These are phyloP conservation scores for Cryphonectria radicalis DNA, from an alignment of 2,329 filamentous ascomycete species.

Conservation along the genomic window DNA sequence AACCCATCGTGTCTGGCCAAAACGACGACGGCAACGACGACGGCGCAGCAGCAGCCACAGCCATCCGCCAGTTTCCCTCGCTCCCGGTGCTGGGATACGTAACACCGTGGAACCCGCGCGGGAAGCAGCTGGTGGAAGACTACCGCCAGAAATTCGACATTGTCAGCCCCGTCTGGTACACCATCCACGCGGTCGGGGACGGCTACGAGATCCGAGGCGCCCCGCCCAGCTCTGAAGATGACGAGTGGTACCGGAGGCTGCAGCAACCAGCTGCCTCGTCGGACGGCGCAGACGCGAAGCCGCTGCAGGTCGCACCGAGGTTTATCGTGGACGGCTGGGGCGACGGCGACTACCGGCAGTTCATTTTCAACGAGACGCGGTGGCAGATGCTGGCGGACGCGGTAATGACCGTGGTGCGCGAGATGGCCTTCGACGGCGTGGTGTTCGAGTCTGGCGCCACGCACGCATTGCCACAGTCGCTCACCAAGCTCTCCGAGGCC, in stretches of 20 bases:
- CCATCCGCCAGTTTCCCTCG: slow-evolving; percentile 9
- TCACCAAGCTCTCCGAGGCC: slow-evolving; percentile 26
- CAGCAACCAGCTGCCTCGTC: slow-evolving; percentile 12
- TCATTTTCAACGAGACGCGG: slow-evolving; percentile 33
- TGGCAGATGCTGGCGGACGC: slow-evolving; percentile 27
- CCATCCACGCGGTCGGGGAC: slow-evolving; percentile 29
- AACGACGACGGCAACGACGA: not conserved
- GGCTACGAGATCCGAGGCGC: slow-evolving; percentile 30
- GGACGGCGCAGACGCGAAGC: not conserved
- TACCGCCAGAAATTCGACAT: slow-evolving; percentile 33
- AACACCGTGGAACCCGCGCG: slow-evolving; percentile 33
- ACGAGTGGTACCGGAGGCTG: slow-evolving; percentile 25
- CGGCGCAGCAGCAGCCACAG: too few species aligned
- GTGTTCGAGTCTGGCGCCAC: slow-evolving; percentile 33
- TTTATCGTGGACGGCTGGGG: slow-evolving; percentile 33
- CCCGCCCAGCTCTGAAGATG: slow-evolving; percentile 29
- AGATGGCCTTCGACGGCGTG: slow-evolving; percentile 31
- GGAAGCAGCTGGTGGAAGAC: slow-evolving; percentile 32
- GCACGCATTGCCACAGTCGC: slow-evolving; percentile 29
- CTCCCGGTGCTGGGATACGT: slow-evolving; percentile 32
- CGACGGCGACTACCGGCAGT: slow-evolving; percentile 29
- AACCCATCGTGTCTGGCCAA: slow-evolving; percentile 14
- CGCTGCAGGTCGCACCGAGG: slow-evolving; percentile 29
- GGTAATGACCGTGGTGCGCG: slow-evolving; percentile 28
- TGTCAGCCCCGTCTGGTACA: slow-evolving; percentile 33